These are phyloP conservation scores for Mercurialis annua DNA, from an alignment of 345 rosid genomes.

Conservation along the genomic window DNA sequence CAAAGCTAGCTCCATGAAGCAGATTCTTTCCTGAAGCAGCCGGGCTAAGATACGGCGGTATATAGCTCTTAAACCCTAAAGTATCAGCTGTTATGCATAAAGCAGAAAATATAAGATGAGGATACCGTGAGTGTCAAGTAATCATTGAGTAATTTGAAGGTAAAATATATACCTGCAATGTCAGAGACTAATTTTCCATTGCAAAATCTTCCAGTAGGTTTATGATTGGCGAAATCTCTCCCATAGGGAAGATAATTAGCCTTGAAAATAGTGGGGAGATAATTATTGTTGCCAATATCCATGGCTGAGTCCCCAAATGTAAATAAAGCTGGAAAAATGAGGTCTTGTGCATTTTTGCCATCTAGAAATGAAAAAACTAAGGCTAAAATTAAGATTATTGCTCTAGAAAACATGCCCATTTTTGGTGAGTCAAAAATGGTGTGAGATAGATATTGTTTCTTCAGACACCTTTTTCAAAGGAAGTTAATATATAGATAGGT, in stretches of 20 bases:
- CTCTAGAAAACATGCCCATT: conserved; percentile 7
- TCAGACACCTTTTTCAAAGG: conserved; percentile 20
- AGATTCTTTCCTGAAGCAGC: conserved; percentile 85
- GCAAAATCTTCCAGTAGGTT: conserved; percentile 89
- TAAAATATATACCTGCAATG: conserved; percentile 50
- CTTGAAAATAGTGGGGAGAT: conserved; percentile 69
- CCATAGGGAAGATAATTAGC: conserved; percentile 95
- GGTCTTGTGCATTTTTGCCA: conserved; percentile 29
- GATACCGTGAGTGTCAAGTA: no score
- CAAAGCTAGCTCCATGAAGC: conserved; percentile 86
- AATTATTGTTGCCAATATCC: conserved; percentile 90
- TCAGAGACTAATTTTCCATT: conserved; percentile 92
- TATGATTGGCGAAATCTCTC: conserved; percentile 59
- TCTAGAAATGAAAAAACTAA: not conserved
- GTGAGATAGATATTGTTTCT: not conserved
- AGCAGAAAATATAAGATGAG: no score
- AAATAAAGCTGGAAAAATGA: conserved; percentile 68
- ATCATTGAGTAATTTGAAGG: not conserved
- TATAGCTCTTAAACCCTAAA: conserved; percentile 67
- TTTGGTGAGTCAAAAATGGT: not conserved
- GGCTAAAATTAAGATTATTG: not conserved
- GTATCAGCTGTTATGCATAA: conserved; percentile 63
- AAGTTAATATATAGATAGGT: no score
- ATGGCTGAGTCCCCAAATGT: conserved; percentile 86
- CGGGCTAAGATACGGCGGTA: conserved; percentile 85